Evolutionary conservation across 202 grass and related monocot species (phyloP).

Genomic region (Cymbopogon flexuosus): DNA sequence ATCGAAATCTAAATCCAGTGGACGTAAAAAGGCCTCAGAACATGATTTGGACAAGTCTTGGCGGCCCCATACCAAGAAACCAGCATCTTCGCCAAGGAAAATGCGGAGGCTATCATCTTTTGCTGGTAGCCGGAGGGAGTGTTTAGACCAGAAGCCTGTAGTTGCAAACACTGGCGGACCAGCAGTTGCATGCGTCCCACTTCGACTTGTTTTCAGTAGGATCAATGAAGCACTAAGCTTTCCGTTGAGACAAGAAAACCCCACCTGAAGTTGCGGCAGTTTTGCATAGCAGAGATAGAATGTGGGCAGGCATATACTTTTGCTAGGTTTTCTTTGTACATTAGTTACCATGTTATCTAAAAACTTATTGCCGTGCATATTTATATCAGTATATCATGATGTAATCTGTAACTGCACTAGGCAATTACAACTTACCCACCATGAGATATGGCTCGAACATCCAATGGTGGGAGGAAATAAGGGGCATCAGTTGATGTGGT

Average conservation of each 20-base stretch:
- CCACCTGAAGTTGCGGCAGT: constrained; percentile 24
- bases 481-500: constrained; percentile 14
- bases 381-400: constrained; percentile 38
- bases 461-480: constrained; percentile 40
- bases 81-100: constrained; percentile 74
- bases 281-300: not conserved
- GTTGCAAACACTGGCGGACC: constrained; percentile 57
- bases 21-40: constrained; percentile 30
- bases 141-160: constrained; percentile 44
- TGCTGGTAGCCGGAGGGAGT: constrained; percentile 45
- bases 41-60: constrained; percentile 50
- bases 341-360: constrained; percentile 36
- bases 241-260: constrained; percentile 53
- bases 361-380: constrained; percentile 35
- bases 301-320: constrained; percentile 26
- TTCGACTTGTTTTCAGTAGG: constrained; percentile 97
- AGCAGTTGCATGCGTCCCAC: constrained; percentile 66
- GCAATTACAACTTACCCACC: constrained; percentile 34
- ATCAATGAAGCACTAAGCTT: constrained; percentile 87
- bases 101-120: constrained; percentile 95
- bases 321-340: constrained; percentile 51
- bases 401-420: constrained; percentile 36
- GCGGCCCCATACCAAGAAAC: constrained; percentile 62
- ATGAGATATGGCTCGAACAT: not conserved
- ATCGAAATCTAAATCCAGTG: constrained; percentile 29